Evolutionary conservation across 2,329 filamentous ascomycete species (phyloP), one percentile per base, ranked within the genome.

Genomic region (Exophiala oligosperma): DNA sequence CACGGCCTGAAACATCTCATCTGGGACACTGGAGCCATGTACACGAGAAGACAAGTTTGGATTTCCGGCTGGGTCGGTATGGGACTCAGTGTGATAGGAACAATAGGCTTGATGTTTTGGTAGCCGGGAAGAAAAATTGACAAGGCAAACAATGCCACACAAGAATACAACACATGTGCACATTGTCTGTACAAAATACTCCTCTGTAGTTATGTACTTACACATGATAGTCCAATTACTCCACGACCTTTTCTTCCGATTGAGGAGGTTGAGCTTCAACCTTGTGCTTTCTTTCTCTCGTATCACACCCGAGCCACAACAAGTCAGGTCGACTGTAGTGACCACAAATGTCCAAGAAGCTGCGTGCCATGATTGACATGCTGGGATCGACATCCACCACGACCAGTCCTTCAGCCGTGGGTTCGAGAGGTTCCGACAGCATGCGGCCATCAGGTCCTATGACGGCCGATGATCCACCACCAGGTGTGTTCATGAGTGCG

Each of bases 1-100:
- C 89, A 89, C 70, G 87, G 87, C 11, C 29, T 89, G 24, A 83
- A 87, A 70, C 87, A 90, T 82, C 77, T 90, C 78, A 70, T 79
- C 14, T 90, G 87, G 87, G 87, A 90, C 77, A 73, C 81, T 40
- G 85, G 84, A 50, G 77, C 77, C 67, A 78, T 80, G 57, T 81
- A 90, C 61, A 80, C 76, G 68, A 90, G 90, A 70, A 77, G 80
- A 73, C 76, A 81, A 68, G 86, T 90, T 59, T 81, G 83, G 66
- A 78, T 77, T 73, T 86, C 83, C 1, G 87, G 87, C 14, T 90
- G 86, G 84, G 71, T 78, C 41, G 84, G 54, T 3, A 6, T 60
- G 50, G 57, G 57, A 1, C 35, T 56, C 24, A 60, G 53, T 43
- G 47, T 53, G 23, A n/a, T 63, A 1, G 52, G 38, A 11, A 57